Base-by-base conservation (phyloP, 169 alveolate species). In the Prorocentrum cordatum region DNA sequence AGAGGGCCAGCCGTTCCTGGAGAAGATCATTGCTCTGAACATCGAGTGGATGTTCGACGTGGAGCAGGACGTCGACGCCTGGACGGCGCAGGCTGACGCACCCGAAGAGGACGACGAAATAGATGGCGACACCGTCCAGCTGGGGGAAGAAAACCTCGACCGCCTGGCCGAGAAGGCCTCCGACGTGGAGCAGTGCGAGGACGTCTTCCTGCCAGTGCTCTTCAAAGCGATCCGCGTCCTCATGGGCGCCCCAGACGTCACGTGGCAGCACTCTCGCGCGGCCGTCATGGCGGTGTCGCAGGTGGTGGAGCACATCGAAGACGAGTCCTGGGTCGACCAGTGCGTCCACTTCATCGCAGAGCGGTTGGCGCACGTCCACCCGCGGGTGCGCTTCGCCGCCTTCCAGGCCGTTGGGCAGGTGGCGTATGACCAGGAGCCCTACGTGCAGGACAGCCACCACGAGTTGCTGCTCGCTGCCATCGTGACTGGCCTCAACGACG, bases 251-350 rank as follows among this genome's bases (percentile, higher is more conserved):
- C 72, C 72, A 20, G 6, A 62, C 35, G 35, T 22, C 42, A 24
- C 26, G 47, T 77, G 88, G 88, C 54, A 77, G 42, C 73, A 77
- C 12, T 32, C 20, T 24, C 58, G 88, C 24, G 22, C 88, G n/a
- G 54, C 75, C 45, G 75, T 59, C 35, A 77, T 77, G 75, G 88
- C 88, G 24, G 70, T 77, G 31, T 33, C 75, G 29, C 88, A 77
- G 88, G 88, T 77, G 18, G 88, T 77, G 59, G 88, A 77, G 26
- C 59, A 77, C 16, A 67, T 77, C 32, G 75, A 77, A 9, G 88
- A 77, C 24, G 88, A 77, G 38, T 72, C 75, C 16, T 77, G 88
- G 88, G 47, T 77, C 42, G 88, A 77, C 47, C 88, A 77, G 88
- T 10, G 88, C 33, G 3, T 77, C 27, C 75, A 77, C 35, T 77